phyloP scores from a whole-genome alignment of 1,139 yeast genomes.

The Candida tetrigidarum region DNA sequence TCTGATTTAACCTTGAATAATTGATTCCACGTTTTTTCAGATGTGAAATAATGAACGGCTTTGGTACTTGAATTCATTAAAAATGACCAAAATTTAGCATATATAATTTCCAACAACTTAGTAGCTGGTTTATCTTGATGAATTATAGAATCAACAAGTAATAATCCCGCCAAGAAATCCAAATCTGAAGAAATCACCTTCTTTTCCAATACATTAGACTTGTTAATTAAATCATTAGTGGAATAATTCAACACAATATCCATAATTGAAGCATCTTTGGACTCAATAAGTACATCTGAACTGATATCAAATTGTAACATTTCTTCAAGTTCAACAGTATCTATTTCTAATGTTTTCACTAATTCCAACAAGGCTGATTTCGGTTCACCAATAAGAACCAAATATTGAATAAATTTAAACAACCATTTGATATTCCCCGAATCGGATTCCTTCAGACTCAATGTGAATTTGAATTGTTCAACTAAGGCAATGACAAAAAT shows the following conservation, averaged over 20 bases:
- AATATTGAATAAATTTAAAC: slow-evolving; percentile 42
- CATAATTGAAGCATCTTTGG: slow-evolving; percentile 17
- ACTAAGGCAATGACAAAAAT: slow-evolving; percentile 67
- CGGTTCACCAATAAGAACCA: slow-evolving; percentile 61
- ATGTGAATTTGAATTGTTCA: slow-evolving; percentile 72
- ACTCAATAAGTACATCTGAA: slow-evolving; percentile 4
- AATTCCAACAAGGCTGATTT: slow-evolving; percentile 18
- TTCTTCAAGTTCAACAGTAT: slow-evolving; percentile 8
- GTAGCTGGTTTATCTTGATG: slow-evolving; percentile 17
- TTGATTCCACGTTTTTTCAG: slow-evolving; percentile 22
- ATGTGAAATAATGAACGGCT: slow-evolving; percentile 22
- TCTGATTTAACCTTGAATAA: slow-evolving; percentile 10
- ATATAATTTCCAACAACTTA: slow-evolving; percentile 23
- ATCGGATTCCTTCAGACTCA: slow-evolving; percentile 28
- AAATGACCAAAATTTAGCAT: slow-evolving; percentile 48
- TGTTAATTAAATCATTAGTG: slow-evolving; percentile 20
- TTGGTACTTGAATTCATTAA: slow-evolving; percentile 21
- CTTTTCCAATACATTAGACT: slow-evolving; percentile 17
- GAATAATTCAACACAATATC: slow-evolving; percentile 22
- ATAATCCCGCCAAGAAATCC: slow-evolving; percentile 51
- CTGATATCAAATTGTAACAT: slow-evolving; percentile 4
- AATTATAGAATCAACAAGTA: slow-evolving; percentile 36
- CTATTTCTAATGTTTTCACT: slow-evolving; percentile 14
- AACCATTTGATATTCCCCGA: slow-evolving; percentile 53
- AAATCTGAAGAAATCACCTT: slow-evolving; percentile 46